Conservation (phyloP, 345 rosid species). For the Excoecaria cochinchinensis region DNA sequence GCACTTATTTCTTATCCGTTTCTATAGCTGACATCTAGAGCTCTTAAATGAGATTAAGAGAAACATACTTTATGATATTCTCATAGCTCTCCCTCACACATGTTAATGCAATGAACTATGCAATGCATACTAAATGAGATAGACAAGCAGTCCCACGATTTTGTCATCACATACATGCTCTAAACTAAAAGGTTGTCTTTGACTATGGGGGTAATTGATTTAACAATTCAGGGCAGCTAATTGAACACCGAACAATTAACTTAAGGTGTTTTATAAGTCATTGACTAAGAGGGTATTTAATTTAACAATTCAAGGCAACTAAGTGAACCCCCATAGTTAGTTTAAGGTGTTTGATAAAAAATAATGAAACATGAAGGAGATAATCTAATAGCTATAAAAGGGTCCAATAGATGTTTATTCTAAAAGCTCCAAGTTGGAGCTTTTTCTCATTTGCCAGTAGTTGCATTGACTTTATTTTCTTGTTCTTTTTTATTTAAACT, state of each 20-base stretch:
- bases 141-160: background rate
- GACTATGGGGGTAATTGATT: background rate
- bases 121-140: background rate
- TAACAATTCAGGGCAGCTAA: background rate
- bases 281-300: background rate
- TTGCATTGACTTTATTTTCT: background rate
- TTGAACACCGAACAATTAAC: background rate
- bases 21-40: background rate
- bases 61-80: background rate
- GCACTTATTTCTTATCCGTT: background rate
- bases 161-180: background rate
- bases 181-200: background rate
- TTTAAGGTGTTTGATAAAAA: background rate
- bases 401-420: background rate
- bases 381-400: too few species aligned
- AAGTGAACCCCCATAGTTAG: background rate
- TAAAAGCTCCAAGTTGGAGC: background rate
- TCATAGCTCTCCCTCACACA: background rate
- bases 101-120: background rate
- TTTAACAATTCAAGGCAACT: background rate
- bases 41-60: background rate
- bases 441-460: background rate
- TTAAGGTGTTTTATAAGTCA: background rate
- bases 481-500: too few species aligned
- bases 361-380: too few species aligned